phyloP scores from a whole-genome alignment of 2,329 filamentous ascomycete genomes.

The Ophiostoma tasmaniense region DNA sequence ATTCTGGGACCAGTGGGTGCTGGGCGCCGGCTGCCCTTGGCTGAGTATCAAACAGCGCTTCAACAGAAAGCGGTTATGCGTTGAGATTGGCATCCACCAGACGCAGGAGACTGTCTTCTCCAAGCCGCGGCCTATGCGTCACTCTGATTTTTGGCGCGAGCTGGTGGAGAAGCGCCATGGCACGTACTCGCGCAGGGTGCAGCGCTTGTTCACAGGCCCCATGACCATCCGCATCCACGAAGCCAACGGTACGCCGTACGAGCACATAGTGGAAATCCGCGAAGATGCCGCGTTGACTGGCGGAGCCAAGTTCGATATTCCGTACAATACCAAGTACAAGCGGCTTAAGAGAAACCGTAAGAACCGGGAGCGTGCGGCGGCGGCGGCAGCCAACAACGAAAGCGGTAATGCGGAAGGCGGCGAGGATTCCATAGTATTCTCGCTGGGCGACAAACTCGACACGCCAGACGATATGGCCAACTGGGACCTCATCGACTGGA shows the following conservation, averaged over 20 bases:
- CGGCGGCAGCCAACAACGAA: slow-evolving; percentile 39
- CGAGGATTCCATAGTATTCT: slow-evolving; percentile 67
- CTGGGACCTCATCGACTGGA: slow-evolving; percentile 86
- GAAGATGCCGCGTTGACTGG: slow-evolving; percentile 57
- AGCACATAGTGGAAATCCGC: slow-evolving; percentile 93
- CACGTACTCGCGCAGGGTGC: slow-evolving; percentile 57
- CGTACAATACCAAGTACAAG: slow-evolving; percentile 99
- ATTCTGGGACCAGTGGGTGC: slow-evolving; percentile 92
- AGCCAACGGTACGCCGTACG: slow-evolving; percentile 94
- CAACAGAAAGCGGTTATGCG: slow-evolving; percentile 94
- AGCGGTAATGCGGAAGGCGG: slow-evolving; percentile 50
- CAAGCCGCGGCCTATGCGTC: slow-evolving; percentile 50
- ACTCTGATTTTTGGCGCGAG: slow-evolving; percentile 71
- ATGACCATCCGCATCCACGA: slow-evolving; percentile 98
- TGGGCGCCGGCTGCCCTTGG: slow-evolving; percentile 76
- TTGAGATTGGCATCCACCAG: slow-evolving; percentile 84
- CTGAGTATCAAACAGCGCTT: slow-evolving; percentile 84
- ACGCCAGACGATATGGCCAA: slow-evolving; percentile 69
- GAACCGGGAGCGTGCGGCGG: slow-evolving; percentile 67
- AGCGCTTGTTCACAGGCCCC: slow-evolving; percentile 67
- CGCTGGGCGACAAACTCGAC: slow-evolving; percentile 84
- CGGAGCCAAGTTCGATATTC: slow-evolving; percentile 75
- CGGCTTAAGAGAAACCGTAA: slow-evolving; percentile 80
- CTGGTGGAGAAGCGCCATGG: slow-evolving; percentile 69
- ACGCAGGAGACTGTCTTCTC: slow-evolving; percentile 51